Evolutionary conservation across 345 rosid species (phyloP), one percentile per base, ranked within the genome.

Genomic region (Lagerstroemia speciosa): DNA sequence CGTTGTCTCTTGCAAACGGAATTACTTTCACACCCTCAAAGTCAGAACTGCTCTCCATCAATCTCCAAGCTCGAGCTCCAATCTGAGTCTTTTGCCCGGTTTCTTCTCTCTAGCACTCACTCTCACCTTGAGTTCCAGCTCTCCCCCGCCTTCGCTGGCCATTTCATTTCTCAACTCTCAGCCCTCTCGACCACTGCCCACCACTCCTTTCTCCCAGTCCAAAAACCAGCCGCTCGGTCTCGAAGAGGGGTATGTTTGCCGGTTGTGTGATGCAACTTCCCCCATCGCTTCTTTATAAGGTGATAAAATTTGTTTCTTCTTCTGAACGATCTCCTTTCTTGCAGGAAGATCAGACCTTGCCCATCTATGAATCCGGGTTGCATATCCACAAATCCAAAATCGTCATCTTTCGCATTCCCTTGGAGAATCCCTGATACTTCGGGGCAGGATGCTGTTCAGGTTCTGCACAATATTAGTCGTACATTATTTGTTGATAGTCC

Each of bases 171-270:
- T 81, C 73, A 87, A 71, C 77, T 69, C 72, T 33, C 75, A 19
- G 31, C 34, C 19, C 57, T 46, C 72, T 38, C 66, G 69, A 14
- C 71, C 71, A 33, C 64, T 50, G 24, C 86, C 76, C 78, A 76
- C 92, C 64, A 93, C 98, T 62, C 97, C 98, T 46, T 93, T 93
- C 73, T 83, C 98, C 67, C 87, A 90, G 76, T 89, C 97, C 86
- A 93, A 85, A 83, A 81, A 84, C 79, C 74, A 85, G 58, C 84
- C 83, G 38, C 52, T 83, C 64, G 98, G 94, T 62, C 85, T 87
- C 15, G 74, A 89, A 69, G 92, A 87, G 72, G 92, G 98, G 97
- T 90, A 73, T 72, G 43, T 60, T 20, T 27, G 31, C 29, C 46
- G 46, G 46, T 9, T 8, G 15, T n/a, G 0, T 7, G 38, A 27